Evolutionary conservation across 345 rosid genomes (phyloP), one percentile per base, ranked within the genome.

Genomic region (Sapria himalayana): DNA sequence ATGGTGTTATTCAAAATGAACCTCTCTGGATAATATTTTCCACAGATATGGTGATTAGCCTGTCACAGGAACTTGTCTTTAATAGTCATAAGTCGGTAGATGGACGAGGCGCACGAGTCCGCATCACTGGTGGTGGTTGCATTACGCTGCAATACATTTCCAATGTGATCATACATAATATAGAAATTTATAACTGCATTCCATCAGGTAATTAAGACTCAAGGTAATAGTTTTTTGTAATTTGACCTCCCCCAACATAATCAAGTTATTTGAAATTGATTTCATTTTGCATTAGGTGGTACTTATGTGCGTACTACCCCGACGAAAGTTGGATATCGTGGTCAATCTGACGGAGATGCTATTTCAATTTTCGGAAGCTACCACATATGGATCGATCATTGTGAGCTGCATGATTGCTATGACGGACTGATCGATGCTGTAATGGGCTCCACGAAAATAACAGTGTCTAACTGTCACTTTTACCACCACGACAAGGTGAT

Each of bases 1-100:
- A 89, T 22, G 98, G 75, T 7, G 98, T 89, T 65, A 89, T 89
- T 11, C 98, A 82, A 57, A 25, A 43, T 19, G 67, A 78, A 60
- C 94, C 98, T 2, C 56, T 89, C 38, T 89, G 98, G 98, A 89
- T 89, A 33, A 93, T 89, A 62, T 89, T 89, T 46, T 94, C 98
- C 0, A 46, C 57, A 14, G 79, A 67, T 60, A 89, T 89, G 98
- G 70, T 66, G 44, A 82, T 89, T 14, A 76, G 60, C 58, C 58
- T 89, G 8, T 64, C 70, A 21, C 76, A 89, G 49, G 98, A 89
- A 51, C 67, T 89, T 38, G 82, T 89, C 25, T 89, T 89, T 57
- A 89, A 82, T 37, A 89, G 94, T 69, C 82, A 59, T 64, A 89
- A 89, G 64, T 81, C 98, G 7, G 58, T 89, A 19, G 98, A 89